Evolutionary conservation across 2,329 filamentous ascomycete genomes (phyloP).

Genomic region (Juglanconis sp.): DNA sequence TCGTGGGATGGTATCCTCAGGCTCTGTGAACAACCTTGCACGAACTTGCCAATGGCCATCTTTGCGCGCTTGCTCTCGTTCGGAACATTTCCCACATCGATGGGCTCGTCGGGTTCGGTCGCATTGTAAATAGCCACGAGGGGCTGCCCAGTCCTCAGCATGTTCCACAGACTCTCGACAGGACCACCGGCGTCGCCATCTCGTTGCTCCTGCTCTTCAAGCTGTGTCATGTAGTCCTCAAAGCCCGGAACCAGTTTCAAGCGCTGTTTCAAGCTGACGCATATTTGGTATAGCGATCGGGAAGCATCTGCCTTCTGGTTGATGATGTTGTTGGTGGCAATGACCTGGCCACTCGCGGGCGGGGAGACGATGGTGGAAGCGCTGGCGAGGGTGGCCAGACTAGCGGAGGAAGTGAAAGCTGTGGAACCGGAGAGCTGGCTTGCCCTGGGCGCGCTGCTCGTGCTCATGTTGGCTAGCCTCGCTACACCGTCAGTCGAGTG

Average conservation of each 20-base stretch:
- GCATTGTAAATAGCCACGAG: conserved; percentile 87
- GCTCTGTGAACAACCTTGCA: conserved; percentile 82
- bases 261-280: conserved; percentile 77
- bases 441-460: conserved; percentile 51
- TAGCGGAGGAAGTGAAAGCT: conserved; percentile 51
- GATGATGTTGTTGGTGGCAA: conserved; percentile 90
- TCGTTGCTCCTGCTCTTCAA: conserved; percentile 64
- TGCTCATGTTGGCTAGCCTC: conserved; percentile 47
- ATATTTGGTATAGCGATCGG: conserved; percentile 91
- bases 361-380: conserved; percentile 38
- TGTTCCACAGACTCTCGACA: conserved; percentile 86
- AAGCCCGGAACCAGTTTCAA: conserved; percentile 82
- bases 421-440: conserved; percentile 64
- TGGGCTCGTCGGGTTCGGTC: conserved; percentile 64
- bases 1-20: conserved; percentile 76
- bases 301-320: conserved; percentile 93
- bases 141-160: conserved; percentile 78
- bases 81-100: conserved; percentile 61
- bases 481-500: conserved; percentile 45
- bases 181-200: conserved; percentile 66
- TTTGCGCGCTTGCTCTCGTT: conserved; percentile 76
- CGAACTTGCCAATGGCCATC: conserved; percentile 85
- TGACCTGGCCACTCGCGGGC: conserved; percentile 56
- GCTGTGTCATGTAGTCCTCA: conserved; percentile 67
- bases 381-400: conserved; percentile 47